phyloP scores from a whole-genome alignment of 176 grass and related monocot genomes.

The Panicum miliaceum region DNA sequence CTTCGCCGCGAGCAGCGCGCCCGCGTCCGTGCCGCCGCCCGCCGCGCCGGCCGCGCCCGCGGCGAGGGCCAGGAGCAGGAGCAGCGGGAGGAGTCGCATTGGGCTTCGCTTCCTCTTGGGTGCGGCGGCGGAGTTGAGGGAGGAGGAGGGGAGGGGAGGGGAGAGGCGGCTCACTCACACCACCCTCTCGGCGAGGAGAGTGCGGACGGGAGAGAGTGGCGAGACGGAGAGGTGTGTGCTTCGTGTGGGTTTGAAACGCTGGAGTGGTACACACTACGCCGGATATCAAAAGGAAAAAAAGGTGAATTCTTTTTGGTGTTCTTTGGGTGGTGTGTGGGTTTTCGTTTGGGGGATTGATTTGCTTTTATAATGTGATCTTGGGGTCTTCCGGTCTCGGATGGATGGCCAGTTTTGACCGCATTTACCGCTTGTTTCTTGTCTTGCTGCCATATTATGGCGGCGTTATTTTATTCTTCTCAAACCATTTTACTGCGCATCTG shows the following conservation, averaged over 20 bases:
- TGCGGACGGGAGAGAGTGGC: constrained; percentile 28
- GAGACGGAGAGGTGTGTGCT: neutral
- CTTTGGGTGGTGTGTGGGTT: constrained; percentile 31
- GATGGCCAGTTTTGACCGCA: constrained; percentile 28
- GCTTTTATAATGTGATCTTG: constrained; percentile 54
- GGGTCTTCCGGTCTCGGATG: constrained; percentile 1
- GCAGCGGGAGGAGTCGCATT: constrained; percentile 39
- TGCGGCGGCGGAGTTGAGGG: neutral
- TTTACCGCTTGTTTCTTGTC: neutral
- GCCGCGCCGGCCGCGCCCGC: constrained; percentile 24
- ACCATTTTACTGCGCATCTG: too few relatives aligned
- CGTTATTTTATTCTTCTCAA: too few relatives aligned
- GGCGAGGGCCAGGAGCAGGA: neutral
- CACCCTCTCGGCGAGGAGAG: constrained; percentile 45
- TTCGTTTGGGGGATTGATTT: constrained; percentile 45
- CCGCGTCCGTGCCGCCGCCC: constrained; percentile 31
- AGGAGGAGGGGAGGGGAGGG: neutral
- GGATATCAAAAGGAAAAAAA: neutral
- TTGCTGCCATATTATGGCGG: too few relatives aligned
- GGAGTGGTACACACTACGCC: neutral
- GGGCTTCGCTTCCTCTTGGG: constrained; percentile 24
- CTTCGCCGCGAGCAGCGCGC: constrained; percentile 73
- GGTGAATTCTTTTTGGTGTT: constrained; percentile 5
- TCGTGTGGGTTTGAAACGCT: constrained; percentile 30
- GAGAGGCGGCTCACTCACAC: neutral